Conservation (phyloP, 2,329 filamentous ascomycete species). For the Corynespora cassiicola region DNA sequence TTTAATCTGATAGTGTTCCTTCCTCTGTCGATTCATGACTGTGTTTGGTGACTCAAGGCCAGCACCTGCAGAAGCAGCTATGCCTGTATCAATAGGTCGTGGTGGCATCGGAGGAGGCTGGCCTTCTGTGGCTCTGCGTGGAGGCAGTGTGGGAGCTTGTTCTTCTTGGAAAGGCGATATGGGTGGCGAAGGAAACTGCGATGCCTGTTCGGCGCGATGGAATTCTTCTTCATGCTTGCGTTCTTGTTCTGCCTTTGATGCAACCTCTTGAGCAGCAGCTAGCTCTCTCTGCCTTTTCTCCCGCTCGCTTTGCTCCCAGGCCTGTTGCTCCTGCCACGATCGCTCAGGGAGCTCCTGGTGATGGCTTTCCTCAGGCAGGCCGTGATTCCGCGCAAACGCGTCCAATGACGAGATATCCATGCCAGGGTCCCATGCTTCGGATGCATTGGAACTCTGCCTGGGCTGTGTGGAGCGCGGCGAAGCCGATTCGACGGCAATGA, state of each 20-base stretch:
- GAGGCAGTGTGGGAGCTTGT: slow-evolving; percentile 38
- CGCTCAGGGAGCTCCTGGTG: slow-evolving; percentile 18
- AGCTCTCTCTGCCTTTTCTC: slow-evolving; percentile 29
- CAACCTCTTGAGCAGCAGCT: slow-evolving; percentile 23
- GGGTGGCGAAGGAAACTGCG: slow-evolving; percentile 13
- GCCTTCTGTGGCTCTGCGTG: slow-evolving; percentile 41
- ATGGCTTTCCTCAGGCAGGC: slow-evolving; percentile 22
- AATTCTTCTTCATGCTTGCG: slow-evolving; percentile 33
- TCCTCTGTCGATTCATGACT: slow-evolving; percentile 54
- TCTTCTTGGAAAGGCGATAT: slow-evolving; percentile 26
- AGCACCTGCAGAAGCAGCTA: slow-evolving; percentile 17
- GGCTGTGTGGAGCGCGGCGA: slow-evolving; percentile 29
- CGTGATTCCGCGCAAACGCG: slow-evolving; percentile 31
- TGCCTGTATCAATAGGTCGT: slow-evolving; percentile 34
- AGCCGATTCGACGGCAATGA: slow-evolving; percentile 33
- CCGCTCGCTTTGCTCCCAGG: slow-evolving; percentile 33
- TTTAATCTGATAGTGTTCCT: slow-evolving; percentile 91
- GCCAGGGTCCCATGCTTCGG: slow-evolving; percentile 36
- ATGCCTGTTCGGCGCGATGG: slow-evolving; percentile 26
- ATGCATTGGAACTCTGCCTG: slow-evolving; percentile 25
- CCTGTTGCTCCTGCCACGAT: slow-evolving; percentile 40
- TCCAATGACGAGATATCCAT: slow-evolving; percentile 36
- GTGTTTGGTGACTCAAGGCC: slow-evolving; percentile 49
- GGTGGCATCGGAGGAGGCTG: slow-evolving; percentile 40
- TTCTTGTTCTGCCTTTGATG: slow-evolving; percentile 27